Evolutionary conservation across 768 basidiomycete species (phyloP).

Genomic region (Termitomyces sp.): DNA sequence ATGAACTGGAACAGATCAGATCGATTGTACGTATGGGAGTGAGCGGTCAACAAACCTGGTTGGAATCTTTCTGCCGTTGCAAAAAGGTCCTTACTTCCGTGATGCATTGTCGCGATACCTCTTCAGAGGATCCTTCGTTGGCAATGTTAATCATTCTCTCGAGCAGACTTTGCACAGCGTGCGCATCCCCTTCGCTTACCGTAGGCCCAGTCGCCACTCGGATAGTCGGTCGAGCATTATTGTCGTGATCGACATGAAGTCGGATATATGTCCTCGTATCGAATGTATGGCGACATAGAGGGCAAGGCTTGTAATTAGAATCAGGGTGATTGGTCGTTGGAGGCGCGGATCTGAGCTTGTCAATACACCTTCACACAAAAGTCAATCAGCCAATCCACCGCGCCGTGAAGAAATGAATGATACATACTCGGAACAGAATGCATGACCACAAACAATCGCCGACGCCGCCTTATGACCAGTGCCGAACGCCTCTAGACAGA

Average conservation of each 20-base stretch:
- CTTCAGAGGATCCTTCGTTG: constrained; percentile 53
- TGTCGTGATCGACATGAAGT: constrained; percentile 61
- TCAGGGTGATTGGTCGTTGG: constrained; percentile 14
- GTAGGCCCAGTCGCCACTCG: constrained; percentile 37
- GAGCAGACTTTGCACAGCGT: constrained; percentile 35
- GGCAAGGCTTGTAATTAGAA: constrained; percentile 37
- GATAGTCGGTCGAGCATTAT: constrained; percentile 12
- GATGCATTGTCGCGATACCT: constrained; percentile 48
- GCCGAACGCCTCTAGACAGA: constrained; percentile 68
- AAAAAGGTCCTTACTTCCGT: constrained; percentile 51
- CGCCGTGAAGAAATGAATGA: neutral
- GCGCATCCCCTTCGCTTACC: constrained; percentile 30
- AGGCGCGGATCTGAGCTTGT: constrained; percentile 41
- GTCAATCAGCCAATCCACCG: constrained; percentile 9
- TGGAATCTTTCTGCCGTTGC: constrained; percentile 38
- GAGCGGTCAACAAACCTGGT: constrained; percentile 33
- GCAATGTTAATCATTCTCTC: constrained; percentile 53
- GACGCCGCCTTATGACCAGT: constrained; percentile 55
- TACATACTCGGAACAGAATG: constrained; percentile 56
- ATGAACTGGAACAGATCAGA: constrained; percentile 35
- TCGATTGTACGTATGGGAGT: neutral
- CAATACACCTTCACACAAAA: constrained; percentile 48
- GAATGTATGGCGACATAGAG: constrained; percentile 61
- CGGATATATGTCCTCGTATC: constrained; percentile 37
- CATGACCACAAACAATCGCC: constrained; percentile 70